Conservation (phyloP, 2,329 filamentous ascomycete species). For the Polytolypa hystricis region DNA sequence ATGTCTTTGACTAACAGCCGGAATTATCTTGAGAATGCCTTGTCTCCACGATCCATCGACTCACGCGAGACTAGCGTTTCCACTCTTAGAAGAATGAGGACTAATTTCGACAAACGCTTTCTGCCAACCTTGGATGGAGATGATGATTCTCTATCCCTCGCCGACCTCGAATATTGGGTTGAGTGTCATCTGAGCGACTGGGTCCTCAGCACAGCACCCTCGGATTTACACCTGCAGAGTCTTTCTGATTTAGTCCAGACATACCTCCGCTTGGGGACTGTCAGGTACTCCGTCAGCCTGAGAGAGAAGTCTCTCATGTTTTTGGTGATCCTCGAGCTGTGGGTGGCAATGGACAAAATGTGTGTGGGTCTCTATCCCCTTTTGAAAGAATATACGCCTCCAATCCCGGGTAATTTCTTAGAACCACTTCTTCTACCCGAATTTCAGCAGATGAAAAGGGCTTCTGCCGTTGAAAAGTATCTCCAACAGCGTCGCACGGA, state of each 20-base stretch:
- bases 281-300: conserved; percentile 19
- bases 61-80: not conserved
- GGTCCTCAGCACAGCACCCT: not conserved
- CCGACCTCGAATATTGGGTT: conserved; percentile 9
- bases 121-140: not conserved
- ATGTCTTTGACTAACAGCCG: conserved; percentile 1
- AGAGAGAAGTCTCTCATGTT: conserved; percentile 44
- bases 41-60: not conserved
- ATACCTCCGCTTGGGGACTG: not conserved
- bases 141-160: conserved; percentile 1
- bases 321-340: conserved; percentile 46
- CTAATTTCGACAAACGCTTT: not conserved
- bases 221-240: not conserved
- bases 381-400: conserved; percentile 38
- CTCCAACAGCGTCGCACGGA: conserved; percentile 23
- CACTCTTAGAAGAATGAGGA: conserved; percentile 1
- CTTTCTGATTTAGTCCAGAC: not conserved
- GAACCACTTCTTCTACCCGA: conserved; percentile 37
- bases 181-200: conserved; percentile 4
- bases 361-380: conserved; percentile 30
- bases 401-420: conserved; percentile 31
- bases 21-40: not conserved
- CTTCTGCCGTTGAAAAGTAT: conserved; percentile 40
- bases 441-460: conserved; percentile 35
- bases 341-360: conserved; percentile 45